Evolutionary conservation across 177 flowering plant genomes (phyloP).

Genomic region (Vitis hybrid): DNA sequence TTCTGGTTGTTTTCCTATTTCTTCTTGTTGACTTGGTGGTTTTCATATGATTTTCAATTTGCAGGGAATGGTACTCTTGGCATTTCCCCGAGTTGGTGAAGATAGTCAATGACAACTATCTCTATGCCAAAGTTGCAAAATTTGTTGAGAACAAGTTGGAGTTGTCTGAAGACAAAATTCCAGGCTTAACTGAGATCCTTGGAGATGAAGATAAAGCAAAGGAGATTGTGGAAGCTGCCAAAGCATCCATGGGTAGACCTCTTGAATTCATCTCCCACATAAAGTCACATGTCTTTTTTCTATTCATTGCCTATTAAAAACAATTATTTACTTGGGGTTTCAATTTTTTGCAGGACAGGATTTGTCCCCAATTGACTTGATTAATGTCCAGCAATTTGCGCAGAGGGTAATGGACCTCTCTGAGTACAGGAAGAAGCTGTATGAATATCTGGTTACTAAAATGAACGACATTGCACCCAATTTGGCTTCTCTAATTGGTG

Average conservation of each 20-base stretch:
- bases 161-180: slow-evolving; percentile 70
- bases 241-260: slow-evolving; percentile 88
- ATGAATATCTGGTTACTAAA: slow-evolving; percentile 86
- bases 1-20: background rate
- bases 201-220: slow-evolving; percentile 98
- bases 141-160: slow-evolving; percentile 71
- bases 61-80: slow-evolving; percentile 97
- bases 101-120: slow-evolving; percentile 92
- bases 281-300: background rate
- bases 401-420: slow-evolving; percentile 93
- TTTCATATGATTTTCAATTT: slow-evolving; percentile 7
- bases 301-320: background rate
- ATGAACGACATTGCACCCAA: slow-evolving; percentile 99
- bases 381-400: slow-evolving; percentile 88
- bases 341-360: slow-evolving; percentile 73
- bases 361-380: slow-evolving; percentile 80
- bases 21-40: background rate
- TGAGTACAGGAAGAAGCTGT: slow-evolving; percentile 80
- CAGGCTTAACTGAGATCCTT: slow-evolving; percentile 74
- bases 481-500: slow-evolving; percentile 95
- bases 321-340: background rate
- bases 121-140: slow-evolving; percentile 82
- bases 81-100: slow-evolving; percentile 96
- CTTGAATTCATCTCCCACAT: background rate
- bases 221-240: slow-evolving; percentile 92